phyloP scores from a whole-genome alignment of 306 rosid species.

The Gastrolobium villosum region DNA sequence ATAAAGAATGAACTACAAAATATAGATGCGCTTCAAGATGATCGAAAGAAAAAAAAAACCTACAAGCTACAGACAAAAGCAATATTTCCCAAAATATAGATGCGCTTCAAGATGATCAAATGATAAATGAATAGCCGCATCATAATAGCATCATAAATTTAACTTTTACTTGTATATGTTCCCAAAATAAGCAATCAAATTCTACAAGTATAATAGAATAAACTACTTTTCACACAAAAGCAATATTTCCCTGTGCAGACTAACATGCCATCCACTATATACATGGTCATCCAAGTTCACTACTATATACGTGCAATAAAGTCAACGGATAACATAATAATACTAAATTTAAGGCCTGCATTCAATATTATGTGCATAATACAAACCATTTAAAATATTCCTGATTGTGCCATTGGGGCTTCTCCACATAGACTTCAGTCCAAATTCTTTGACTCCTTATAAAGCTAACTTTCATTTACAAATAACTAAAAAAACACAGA shows the following conservation, averaged over 20 bases:
- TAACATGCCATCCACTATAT: not conserved
- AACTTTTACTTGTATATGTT: not conserved
- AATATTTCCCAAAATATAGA: no score
- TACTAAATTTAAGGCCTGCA: conserved; percentile 26
- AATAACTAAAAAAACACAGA: no score
- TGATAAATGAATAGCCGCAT: conserved; percentile 20
- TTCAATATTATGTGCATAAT: conserved; percentile 17
- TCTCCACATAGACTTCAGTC: conserved; percentile 98
- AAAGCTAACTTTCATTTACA: no score
- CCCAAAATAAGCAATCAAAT: conserved; percentile 30
- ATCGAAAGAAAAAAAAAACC: not conserved
- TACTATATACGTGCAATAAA: not conserved
- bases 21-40: conserved; percentile 20
- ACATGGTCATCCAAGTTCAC: conserved; percentile 3
- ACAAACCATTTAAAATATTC: conserved; percentile 90
- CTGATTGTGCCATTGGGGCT: conserved; percentile 98
- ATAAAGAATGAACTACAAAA: not conserved
- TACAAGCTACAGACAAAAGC: not conserved
- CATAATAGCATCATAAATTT: not conserved
- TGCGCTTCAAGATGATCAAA: no score
- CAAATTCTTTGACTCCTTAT: conserved; percentile 95
- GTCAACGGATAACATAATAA: conserved; percentile 41
- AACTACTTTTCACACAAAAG: not conserved
- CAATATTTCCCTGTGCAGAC: not conserved
- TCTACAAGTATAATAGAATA: not conserved